phyloP scores from a whole-genome alignment of 2,329 filamentous ascomycete genomes.

The Lachnellula subtilissima region DNA sequence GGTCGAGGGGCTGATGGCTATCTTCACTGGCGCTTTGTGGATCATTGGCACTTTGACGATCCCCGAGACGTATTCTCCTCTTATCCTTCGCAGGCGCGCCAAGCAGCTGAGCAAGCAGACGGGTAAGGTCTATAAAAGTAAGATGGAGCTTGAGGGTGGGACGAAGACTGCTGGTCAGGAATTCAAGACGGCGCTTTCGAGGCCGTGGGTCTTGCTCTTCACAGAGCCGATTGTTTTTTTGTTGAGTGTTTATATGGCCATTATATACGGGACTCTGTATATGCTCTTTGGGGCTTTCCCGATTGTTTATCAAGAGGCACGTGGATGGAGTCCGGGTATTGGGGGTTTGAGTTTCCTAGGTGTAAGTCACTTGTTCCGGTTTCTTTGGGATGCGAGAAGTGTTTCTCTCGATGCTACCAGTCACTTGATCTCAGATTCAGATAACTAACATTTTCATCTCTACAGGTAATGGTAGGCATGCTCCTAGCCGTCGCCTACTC shows the following conservation, averaged over 20 bases:
- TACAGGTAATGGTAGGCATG: constrained; percentile 50
- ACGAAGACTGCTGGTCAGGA: constrained; percentile 46
- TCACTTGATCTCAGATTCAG: neutral
- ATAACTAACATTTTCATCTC: neutral
- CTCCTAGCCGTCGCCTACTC: constrained; percentile 51
- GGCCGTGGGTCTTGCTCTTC: constrained; percentile 83
- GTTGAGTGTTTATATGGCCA: constrained; percentile 56
- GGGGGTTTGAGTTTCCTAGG: constrained; percentile 65
- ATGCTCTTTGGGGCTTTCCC: constrained; percentile 57
- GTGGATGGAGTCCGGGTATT: constrained; percentile 55
- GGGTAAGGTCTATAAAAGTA: constrained; percentile 61
- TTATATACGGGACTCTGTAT: constrained; percentile 51
- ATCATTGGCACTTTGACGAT: constrained; percentile 46
- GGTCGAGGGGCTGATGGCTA: constrained; percentile 60
- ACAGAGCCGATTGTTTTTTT: constrained; percentile 79
- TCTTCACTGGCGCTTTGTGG: constrained; percentile 65
- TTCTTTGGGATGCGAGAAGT: neutral
- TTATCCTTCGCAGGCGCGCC: constrained; percentile 71
- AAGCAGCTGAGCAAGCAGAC: constrained; percentile 50
- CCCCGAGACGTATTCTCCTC: constrained; percentile 56
- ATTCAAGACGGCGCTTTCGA: constrained; percentile 79
- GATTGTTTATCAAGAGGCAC: constrained; percentile 58
- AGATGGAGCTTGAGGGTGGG: constrained; percentile 62
- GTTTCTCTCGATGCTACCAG: neutral
- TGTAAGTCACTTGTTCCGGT: constrained; percentile 39